Evolutionary conservation across 148 eudicot species (phyloP).

Genomic region (Arbutus unedo): DNA sequence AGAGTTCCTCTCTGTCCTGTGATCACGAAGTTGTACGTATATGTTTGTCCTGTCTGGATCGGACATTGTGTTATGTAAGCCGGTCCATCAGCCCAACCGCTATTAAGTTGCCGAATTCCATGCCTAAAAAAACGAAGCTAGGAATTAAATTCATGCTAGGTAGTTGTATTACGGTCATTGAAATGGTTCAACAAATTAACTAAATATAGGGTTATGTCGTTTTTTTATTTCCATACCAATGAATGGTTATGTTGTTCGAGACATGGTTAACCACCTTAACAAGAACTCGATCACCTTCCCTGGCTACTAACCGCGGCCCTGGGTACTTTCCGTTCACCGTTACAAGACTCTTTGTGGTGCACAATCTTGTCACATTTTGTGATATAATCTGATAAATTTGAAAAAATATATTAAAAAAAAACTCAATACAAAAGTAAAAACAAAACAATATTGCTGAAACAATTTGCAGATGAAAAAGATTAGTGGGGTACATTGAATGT

Average conservation of each 20-base stretch:
- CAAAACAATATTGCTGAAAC: neutral
- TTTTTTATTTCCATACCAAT: constrained; percentile 9
- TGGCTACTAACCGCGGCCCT: constrained; percentile 9
- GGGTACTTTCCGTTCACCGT: constrained; percentile 12
- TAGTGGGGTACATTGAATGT: constrained; percentile 14
- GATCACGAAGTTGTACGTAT: constrained; percentile 16
- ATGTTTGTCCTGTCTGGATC: constrained; percentile 14
- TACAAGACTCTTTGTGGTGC: constrained; percentile 16
- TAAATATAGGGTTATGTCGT: neutral
- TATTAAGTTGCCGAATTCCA: constrained; percentile 13
- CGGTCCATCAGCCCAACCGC: constrained; percentile 16
- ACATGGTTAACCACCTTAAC: constrained; percentile 22
- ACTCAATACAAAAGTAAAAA: neutral
- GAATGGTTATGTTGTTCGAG: constrained; percentile 11
- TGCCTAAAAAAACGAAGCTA: constrained; percentile 10
- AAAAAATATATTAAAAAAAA: neutral
- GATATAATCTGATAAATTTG: neutral
- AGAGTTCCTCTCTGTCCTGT: constrained; percentile 17
- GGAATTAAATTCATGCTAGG: neutral
- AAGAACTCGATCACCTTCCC: constrained; percentile 18
- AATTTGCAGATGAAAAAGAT: no score
- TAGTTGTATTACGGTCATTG: neutral
- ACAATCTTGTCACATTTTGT: constrained; percentile 14
- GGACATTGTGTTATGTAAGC: constrained; percentile 19
- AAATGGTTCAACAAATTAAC: neutral